Percentiles rank a stretch among this genome's conserved stretches.
phyloP scores from a whole-genome alignment of 345 rosid genomes.

The Triadica sebifera region DNA sequence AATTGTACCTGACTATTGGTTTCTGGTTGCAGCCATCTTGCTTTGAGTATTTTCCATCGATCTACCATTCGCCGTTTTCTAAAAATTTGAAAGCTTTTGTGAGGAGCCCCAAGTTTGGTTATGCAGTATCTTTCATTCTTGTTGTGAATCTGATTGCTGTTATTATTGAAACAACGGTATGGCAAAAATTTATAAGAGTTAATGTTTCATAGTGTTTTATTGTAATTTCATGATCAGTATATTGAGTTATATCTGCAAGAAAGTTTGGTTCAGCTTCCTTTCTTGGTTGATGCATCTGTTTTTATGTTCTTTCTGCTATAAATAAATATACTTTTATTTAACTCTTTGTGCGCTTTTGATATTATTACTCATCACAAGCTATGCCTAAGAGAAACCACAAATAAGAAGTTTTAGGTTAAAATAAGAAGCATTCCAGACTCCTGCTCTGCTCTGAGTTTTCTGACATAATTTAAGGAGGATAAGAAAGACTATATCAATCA shows the following conservation, averaged over 20 bases:
- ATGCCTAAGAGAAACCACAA: too few species aligned
- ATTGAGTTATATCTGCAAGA: neutral
- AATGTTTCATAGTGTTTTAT: neutral
- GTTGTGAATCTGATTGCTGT: conserved; percentile 77
- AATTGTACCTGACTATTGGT: conserved; percentile 18
- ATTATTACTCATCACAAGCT: neutral
- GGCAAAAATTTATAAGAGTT: conserved; percentile 12
- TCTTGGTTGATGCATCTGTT: neutral
- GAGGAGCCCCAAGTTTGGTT: conserved; percentile 68
- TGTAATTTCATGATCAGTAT: neutral
- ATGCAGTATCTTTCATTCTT: conserved; percentile 67
- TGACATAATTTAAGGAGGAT: too few species aligned
- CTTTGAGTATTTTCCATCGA: conserved; percentile 54
- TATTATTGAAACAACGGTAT: conserved; percentile 90
- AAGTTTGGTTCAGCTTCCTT: neutral
- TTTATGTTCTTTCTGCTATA: neutral
- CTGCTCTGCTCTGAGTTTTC: too few species aligned
- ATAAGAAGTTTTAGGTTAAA: too few species aligned
- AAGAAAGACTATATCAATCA: too few species aligned
- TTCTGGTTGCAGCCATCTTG: conserved; percentile 63
- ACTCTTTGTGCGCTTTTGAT: neutral
- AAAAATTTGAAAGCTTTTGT: conserved; percentile 69
- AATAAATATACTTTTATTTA: neutral
- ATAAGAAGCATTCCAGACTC: too few species aligned
- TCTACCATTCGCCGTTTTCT: conserved; percentile 66